Conservation (phyloP, 1,139 yeast genomes). For the Suhomyces yuchorum region DNA sequence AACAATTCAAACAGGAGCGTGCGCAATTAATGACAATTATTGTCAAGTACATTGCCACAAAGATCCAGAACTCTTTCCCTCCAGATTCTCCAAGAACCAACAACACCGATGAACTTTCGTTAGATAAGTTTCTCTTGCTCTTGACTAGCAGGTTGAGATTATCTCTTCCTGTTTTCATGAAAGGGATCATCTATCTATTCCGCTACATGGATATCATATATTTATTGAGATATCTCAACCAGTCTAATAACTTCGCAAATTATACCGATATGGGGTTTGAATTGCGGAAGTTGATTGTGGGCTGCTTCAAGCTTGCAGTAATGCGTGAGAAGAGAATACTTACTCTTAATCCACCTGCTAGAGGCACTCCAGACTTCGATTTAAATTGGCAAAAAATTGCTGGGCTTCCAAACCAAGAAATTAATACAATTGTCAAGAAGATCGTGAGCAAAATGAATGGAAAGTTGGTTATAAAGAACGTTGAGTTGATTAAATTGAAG, state of each 20-base stretch:
- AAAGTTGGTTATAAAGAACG: conserved; percentile 41
- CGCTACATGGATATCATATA: conserved; percentile 54
- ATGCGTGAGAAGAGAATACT: conserved; percentile 30
- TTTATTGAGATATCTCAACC: conserved; percentile 49
- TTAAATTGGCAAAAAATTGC: conserved; percentile 39
- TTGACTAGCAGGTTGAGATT: conserved; percentile 43
- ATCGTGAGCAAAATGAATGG: conserved; percentile 48
- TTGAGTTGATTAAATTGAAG: conserved; percentile 42
- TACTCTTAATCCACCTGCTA: conserved; percentile 10
- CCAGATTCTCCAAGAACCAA: conserved; percentile 33
- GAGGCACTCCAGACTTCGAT: conserved; percentile 5
- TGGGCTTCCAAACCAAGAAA: conserved; percentile 42
- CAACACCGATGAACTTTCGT: conserved; percentile 37
- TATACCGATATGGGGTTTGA: conserved; percentile 48
- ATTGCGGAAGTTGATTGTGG: conserved; percentile 46
- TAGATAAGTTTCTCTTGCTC: conserved; percentile 45
- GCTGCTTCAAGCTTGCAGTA: conserved; percentile 47
- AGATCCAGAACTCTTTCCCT: conserved; percentile 49
- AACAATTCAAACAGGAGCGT: conserved; percentile 23
- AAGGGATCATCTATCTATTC: conserved; percentile 47
- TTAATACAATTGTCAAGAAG: conserved; percentile 40
- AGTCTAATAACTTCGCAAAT: conserved; percentile 45
- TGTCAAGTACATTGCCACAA: conserved; percentile 48
- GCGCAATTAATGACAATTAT: conserved; percentile 46
- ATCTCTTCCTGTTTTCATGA: conserved; percentile 41